Evolutionary conservation across 441 rosid genomes (phyloP), one percentile per base, ranked within the genome.

Genomic region (Adansonia madagascariensis): DNA sequence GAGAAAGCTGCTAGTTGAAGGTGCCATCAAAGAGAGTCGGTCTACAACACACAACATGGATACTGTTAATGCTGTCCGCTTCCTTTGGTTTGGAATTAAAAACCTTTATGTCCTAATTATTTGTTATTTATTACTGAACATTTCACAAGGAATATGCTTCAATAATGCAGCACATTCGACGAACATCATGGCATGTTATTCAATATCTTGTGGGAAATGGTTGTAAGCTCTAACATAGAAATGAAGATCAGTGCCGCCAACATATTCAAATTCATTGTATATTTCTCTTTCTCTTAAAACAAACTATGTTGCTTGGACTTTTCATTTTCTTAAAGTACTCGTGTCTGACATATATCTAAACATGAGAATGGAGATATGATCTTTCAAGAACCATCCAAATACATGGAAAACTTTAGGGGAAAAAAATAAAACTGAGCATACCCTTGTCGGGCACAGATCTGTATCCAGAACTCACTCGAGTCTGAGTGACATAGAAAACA

Each of bases 171-270:
- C 87, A 91, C 94, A 39, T 91, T 86, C 79, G 95, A 90, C 76
- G 91, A 88, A 86, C 95, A 96, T 79, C 99, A 92, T 82, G 70
- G 85, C 67, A 89, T 94, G 93, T 85, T 94, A 83, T 92, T 95
- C 75, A 87, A 88, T 71, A 90, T 94, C 67, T 85, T 92, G 77
- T 96, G 98, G 99, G 99, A 94, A 89, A 96, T 96, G 98, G 95
- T 94, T 56, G 94, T 90, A 75, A 95, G 97, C 87, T 88, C 93
- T 69, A 83, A 88, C 74, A 77, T 87, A 53, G 93, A 90, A 80
- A 88, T 91, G 94, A 92, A 95, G 90, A 88, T 91, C 74, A 86
- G 80, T 79, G 98, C 98, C 11, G 91, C 94, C 75, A 83, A 86
- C 82, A 82, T 95, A 78, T 81, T 94, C 80, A 96, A 94, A 90